Percentiles rank a stretch among this genome's conserved stretches.
These are phyloP conservation scores for Botrytis deweyae DNA, from an alignment of 2,329 filamentous ascomycete genomes.

Conservation along the genomic window DNA sequence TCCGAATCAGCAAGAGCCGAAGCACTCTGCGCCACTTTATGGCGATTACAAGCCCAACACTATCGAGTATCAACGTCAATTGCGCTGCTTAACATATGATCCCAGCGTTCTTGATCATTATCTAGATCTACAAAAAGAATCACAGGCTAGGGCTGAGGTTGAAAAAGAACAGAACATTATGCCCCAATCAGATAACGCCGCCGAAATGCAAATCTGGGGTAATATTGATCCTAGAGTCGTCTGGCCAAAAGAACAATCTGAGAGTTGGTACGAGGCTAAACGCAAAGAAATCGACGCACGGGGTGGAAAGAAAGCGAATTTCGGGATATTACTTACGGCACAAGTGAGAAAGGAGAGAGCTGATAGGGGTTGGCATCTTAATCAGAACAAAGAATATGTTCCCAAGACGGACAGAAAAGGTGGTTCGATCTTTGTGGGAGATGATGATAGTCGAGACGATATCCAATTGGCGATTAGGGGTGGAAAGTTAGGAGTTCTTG, in stretches of 20 bases:
- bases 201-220: slow-evolving; percentile 43
- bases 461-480: background rate
- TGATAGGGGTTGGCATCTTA: slow-evolving; percentile 30
- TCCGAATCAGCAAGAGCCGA: background rate
- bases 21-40: slow-evolving; percentile 9
- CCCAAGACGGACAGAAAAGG: slow-evolving; percentile 3
- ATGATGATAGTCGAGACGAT: background rate
- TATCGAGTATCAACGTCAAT: slow-evolving; percentile 20
- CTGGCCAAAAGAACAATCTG: slow-evolving; percentile 45
- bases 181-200: slow-evolving; percentile 2
- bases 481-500: background rate
- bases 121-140: slow-evolving; percentile 13
- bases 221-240: slow-evolving; percentile 53
- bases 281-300: slow-evolving; percentile 50
- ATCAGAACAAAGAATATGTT: slow-evolving; percentile 27
- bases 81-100: slow-evolving; percentile 17
- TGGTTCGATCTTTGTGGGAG: background rate
- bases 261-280: slow-evolving; percentile 50
- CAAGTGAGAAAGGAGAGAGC: slow-evolving; percentile 27
- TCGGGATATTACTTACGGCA: slow-evolving; percentile 41
- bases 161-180: slow-evolving; percentile 21
- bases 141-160: slow-evolving; percentile 2
- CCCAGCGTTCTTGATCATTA: slow-evolving; percentile 22
- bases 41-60: slow-evolving; percentile 17
- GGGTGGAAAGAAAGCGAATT: slow-evolving; percentile 50